Evolutionary conservation across 164 flowering plant genomes (phyloP).

Genomic region (Berberis thunbergii): DNA sequence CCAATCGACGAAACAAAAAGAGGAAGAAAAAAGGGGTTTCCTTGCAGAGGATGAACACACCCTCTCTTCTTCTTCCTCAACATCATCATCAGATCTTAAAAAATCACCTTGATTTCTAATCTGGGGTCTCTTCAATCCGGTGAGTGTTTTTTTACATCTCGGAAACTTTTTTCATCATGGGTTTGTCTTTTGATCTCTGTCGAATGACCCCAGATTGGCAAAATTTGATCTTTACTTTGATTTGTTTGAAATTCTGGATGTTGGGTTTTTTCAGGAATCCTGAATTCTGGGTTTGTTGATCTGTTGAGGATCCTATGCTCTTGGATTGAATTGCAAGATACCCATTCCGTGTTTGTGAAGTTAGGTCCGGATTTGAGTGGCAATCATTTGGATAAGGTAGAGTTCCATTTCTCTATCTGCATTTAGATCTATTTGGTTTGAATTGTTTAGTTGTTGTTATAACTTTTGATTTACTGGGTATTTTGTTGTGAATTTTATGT

Average conservation of each 20-base stretch:
- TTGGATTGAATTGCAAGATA: slow-evolving; percentile 31
- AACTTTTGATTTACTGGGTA: not conserved
- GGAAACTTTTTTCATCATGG: slow-evolving; percentile 9
- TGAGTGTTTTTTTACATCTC: too few relatives aligned
- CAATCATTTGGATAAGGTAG: slow-evolving; percentile 23
- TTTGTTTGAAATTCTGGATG: slow-evolving; percentile 4
- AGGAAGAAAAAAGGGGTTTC: slow-evolving; percentile 28
- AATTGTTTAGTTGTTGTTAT: slow-evolving; percentile 2
- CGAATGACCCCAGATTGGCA: slow-evolving; percentile 15
- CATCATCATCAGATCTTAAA: slow-evolving; percentile 60
- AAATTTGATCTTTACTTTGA: slow-evolving; percentile 7
- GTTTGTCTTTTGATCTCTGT: slow-evolving; percentile 12
- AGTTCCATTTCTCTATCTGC: slow-evolving; percentile 10
- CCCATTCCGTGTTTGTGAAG: slow-evolving; percentile 16
- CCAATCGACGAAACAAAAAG: slow-evolving; percentile 17
- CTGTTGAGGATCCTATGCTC: slow-evolving; percentile 29
- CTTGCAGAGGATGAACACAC: slow-evolving; percentile 28
- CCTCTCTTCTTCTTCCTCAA: slow-evolving; percentile 43
- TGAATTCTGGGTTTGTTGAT: slow-evolving; percentile 23
- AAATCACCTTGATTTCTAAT: not conserved
- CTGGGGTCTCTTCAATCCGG: too few relatives aligned
- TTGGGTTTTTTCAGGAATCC: slow-evolving; percentile 15
- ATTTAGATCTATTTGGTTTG: slow-evolving; percentile 11
- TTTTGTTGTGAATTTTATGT: not conserved
- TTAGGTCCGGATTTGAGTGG: slow-evolving; percentile 4